phyloP scores from a whole-genome alignment of 2,329 filamentous ascomycete species.

The Stemphylium vesicarium region DNA sequence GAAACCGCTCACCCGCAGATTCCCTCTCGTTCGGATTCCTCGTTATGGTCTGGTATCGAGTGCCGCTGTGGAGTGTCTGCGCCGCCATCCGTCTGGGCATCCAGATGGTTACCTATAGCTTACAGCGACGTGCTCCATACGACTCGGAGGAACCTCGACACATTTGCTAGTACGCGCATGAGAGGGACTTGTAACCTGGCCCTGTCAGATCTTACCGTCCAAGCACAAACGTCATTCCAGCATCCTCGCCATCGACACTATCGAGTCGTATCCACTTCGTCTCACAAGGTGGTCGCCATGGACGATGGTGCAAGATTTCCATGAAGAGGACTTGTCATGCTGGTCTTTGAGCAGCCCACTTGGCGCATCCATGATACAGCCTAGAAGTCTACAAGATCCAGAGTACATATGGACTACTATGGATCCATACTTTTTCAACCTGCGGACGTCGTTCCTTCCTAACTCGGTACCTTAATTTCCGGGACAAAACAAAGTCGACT shows the following conservation, averaged over 20 bases:
- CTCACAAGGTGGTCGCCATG: neutral
- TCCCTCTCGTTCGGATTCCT: constrained; percentile 6
- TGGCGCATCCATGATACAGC: neutral
- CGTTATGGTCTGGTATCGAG: neutral
- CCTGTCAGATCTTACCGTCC: constrained; percentile 1
- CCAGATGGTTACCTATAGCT: no score
- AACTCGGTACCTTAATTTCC: constrained; percentile 4
- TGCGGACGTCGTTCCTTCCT: neutral
- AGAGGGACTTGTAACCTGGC: neutral
- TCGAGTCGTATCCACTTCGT: constrained; percentile 5
- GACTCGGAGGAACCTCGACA: neutral
- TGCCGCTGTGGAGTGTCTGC: neutral
- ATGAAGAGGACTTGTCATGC: neutral
- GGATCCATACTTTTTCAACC: neutral
- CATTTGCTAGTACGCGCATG: neutral
- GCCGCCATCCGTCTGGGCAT: neutral
- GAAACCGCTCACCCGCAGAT: constrained; percentile 14
- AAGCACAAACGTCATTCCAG: constrained; percentile 6
- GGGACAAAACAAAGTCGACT: neutral
- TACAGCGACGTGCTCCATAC: no score
- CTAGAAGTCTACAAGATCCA: no score
- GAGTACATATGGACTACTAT: neutral
- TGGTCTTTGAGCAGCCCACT: neutral
- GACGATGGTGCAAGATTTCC: neutral
- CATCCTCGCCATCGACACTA: constrained; percentile 3